Conservation (phyloP, 2,329 filamentous ascomycete species). For the Thermothelomyces thermophilus region DNA sequence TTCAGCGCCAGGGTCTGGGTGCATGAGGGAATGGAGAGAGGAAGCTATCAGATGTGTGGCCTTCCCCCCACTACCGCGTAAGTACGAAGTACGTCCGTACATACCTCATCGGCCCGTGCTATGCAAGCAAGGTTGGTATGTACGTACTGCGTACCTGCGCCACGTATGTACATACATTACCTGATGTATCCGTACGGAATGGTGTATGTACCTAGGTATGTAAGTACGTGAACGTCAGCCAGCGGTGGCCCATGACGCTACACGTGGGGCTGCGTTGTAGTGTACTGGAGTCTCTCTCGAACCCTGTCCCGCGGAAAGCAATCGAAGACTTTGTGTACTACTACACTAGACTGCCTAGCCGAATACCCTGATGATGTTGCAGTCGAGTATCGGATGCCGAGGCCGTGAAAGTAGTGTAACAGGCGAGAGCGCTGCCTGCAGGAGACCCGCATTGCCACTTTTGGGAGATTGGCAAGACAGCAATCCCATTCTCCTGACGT, state of each 20-base stretch:
- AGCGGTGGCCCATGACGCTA: conserved; percentile 8
- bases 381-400: conserved; percentile 20
- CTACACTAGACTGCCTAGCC: conserved; percentile 13
- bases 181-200: too few species aligned
- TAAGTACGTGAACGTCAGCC: conserved; percentile 20
- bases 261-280: conserved; percentile 22
- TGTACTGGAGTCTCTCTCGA: neutral
- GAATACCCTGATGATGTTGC: conserved; percentile 25
- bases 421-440: conserved; percentile 14
- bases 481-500: neutral
- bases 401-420: conserved; percentile 4
- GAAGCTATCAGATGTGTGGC: neutral
- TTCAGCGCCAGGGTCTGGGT: conserved; percentile 25
- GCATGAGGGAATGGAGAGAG: conserved; percentile 14
- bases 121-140: too few species aligned
- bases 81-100: neutral
- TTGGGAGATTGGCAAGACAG: neutral
- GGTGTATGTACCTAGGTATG: too few species aligned
- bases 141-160: too few species aligned
- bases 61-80: neutral
- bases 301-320: conserved; percentile 20
- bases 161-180: too few species aligned
- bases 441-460: conserved; percentile 11
- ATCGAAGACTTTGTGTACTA: conserved; percentile 12
- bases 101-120: conserved; percentile 1